Evolutionary conservation across 768 basidiomycete species (phyloP).

Genomic region (Trichaptum fuscoviolaceum): DNA sequence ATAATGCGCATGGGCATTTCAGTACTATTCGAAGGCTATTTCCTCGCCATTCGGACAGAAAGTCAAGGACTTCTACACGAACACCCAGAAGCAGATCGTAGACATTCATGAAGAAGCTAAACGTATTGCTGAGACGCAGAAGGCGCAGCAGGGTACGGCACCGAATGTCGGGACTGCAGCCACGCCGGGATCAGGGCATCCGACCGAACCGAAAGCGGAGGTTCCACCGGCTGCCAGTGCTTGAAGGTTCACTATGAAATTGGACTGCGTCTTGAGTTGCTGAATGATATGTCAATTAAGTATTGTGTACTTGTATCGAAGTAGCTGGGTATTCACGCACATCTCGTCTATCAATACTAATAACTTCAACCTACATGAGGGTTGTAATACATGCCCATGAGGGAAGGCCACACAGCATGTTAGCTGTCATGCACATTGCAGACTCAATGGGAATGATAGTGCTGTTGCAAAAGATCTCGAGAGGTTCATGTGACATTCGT

Average conservation of each 20-base stretch:
- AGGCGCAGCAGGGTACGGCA: constrained; percentile 21
- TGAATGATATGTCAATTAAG: neutral
- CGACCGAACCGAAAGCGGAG: neutral
- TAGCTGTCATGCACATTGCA: too few species aligned
- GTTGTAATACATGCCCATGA: too few species aligned
- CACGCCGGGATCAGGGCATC: constrained; percentile 1
- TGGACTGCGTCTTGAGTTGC: neutral
- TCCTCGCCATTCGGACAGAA: constrained; percentile 72
- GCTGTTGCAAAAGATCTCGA: too few species aligned
- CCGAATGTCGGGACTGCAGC: neutral
- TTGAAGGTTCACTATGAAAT: neutral
- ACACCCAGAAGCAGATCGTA: constrained; percentile 77
- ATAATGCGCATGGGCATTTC: constrained; percentile 3
- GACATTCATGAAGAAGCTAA: constrained; percentile 94
- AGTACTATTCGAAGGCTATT: constrained; percentile 80
- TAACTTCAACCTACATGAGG: neutral
- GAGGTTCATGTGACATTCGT: too few species aligned
- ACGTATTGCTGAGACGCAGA: constrained; percentile 67
- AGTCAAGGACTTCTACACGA: constrained; percentile 80
- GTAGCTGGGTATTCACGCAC: neutral
- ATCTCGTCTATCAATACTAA: neutral
- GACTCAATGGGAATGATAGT: too few species aligned
- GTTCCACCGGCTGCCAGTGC: neutral
- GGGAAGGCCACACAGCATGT: too few species aligned
- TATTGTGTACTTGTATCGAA: neutral